Evolutionary conservation across 495 filamentous ascomycete genomes (phyloP), one percentile per base, ranked within the genome.

Genomic region (Echria macrotheca): DNA sequence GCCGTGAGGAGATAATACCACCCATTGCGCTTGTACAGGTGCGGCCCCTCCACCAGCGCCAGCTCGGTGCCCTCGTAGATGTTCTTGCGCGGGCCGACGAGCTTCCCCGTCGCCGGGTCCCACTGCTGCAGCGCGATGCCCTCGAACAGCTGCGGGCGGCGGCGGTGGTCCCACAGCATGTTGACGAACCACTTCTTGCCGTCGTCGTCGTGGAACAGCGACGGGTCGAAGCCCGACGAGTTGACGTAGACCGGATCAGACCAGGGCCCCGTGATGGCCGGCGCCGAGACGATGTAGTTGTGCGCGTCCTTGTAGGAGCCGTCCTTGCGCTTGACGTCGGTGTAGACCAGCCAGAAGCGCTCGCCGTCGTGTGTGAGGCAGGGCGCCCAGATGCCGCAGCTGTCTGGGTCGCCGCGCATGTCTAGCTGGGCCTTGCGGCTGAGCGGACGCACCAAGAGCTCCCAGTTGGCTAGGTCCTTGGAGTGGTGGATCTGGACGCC

Each of bases 1-100:
- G 82, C 82, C 5, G 79, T 80, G 46, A 87, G 70, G 25, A 87
- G 70, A 52, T 86, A 87, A 57, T 83, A 85, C 60, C 76, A 85
- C 0, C 69, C 77, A 43, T 79, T 79, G 18, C 80, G 78, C 44
- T 75, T 76, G 60, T 82, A 84, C 25, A 86, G 66, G 45, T 84
- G 82, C 9, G 82, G 80, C 1, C 75, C 82, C 57, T 86, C 82
- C 5, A 79, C 75, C 11, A 81, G 66, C 14, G 67, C 70, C 25
- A 74, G 60, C 0, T 76, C 76, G 15, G 73, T 80, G 14, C 80
- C 80, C 7, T 55, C 50, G 61, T 76, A 83, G 40, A 84, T 70
- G 49, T 72, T 78, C 42, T 68, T 73, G 29, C 64, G 62, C 15
- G 70, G 70, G 2, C 72, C 72, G 17, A 74, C 65, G 3, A 76